These are phyloP conservation scores for Tricholoma flavovirens DNA, from an alignment of 768 basidiomycete species.

Conservation along the genomic window DNA sequence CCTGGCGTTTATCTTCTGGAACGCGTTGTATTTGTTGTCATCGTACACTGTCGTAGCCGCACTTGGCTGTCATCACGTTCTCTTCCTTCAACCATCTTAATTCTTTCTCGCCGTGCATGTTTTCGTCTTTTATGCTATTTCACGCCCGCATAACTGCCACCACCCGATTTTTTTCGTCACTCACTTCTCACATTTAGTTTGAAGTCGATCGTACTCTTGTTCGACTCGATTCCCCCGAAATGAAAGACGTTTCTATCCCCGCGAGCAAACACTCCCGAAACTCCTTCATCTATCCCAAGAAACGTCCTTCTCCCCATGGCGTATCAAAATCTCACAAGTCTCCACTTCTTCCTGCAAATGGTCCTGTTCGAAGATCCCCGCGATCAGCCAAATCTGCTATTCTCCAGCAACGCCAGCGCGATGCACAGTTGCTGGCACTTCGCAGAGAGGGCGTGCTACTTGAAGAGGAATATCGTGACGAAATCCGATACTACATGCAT, in stretches of 20 bases:
- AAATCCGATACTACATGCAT: constrained; percentile 92
- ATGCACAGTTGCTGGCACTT: constrained; percentile 61
- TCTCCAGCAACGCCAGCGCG: constrained; percentile 61
- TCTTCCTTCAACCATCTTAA: background rate
- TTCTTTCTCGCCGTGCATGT: constrained; percentile 6
- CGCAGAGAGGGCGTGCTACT: constrained; percentile 71
- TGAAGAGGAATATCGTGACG: constrained; percentile 94
- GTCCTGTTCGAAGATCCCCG: constrained; percentile 54
- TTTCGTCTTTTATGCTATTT: constrained; percentile 19
- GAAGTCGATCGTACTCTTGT: constrained; percentile 38
- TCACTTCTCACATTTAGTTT: constrained; percentile 28
- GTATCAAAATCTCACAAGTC: constrained; percentile 63
- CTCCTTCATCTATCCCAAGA: constrained; percentile 72
- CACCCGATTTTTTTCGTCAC: constrained; percentile 16
- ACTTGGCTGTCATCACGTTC: background rate
- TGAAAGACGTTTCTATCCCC: constrained; percentile 71
- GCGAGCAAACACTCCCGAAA: constrained; percentile 57
- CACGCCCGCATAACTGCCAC: constrained; percentile 21
- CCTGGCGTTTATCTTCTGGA: constrained; percentile 6
- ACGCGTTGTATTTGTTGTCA: constrained; percentile 6
- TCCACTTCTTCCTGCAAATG: constrained; percentile 45
- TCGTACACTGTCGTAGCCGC: constrained; percentile 6
- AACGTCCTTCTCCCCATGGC: constrained; percentile 79
- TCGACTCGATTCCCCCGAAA: constrained; percentile 44
- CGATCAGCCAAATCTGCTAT: constrained; percentile 58